Conservation (phyloP, 352 stramenopile species). For the Phytophthora pluvialis region DNA sequence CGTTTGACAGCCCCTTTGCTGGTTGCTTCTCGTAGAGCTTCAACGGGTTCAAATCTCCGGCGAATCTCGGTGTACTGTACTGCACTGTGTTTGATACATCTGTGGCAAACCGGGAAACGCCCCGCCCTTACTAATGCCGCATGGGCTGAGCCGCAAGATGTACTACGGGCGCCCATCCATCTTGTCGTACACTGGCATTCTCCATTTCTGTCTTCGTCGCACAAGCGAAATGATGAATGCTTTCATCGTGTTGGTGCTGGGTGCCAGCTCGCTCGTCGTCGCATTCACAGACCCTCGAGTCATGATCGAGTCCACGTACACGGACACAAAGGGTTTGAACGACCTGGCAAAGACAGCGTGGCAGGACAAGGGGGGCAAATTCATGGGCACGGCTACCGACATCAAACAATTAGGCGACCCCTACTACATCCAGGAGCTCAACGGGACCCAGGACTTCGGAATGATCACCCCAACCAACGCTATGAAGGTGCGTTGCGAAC, state of each 20-base stretch:
- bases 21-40: background rate
- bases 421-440: constrained; percentile 31
- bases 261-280: constrained; percentile 15
- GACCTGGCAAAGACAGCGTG: constrained; percentile 33
- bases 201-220: constrained; percentile 15
- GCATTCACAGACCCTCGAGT: constrained; percentile 25
- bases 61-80: constrained; percentile 19
- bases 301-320: constrained; percentile 45
- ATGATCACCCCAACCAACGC: constrained; percentile 42
- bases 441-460: constrained; percentile 35
- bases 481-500: constrained; percentile 35
- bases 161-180: constrained; percentile 11
- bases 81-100: background rate
- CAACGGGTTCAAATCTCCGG: constrained; percentile 19
- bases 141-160: constrained; percentile 23
- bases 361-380: constrained; percentile 33
- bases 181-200: constrained; percentile 13
- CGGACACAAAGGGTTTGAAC: constrained; percentile 28
- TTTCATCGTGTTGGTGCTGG: constrained; percentile 19
- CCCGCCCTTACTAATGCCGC: constrained; percentile 26
- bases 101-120: constrained; percentile 1
- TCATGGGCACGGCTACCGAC: constrained; percentile 43
- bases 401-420: constrained; percentile 37
- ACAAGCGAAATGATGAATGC: constrained; percentile 18
- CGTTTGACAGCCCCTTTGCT: too few relatives aligned